A percentile compares a stretch with the other conserved stretches of the same genome.
phyloP scores from a whole-genome alignment of 306 rosid species.

The Purshia tridentata region DNA sequence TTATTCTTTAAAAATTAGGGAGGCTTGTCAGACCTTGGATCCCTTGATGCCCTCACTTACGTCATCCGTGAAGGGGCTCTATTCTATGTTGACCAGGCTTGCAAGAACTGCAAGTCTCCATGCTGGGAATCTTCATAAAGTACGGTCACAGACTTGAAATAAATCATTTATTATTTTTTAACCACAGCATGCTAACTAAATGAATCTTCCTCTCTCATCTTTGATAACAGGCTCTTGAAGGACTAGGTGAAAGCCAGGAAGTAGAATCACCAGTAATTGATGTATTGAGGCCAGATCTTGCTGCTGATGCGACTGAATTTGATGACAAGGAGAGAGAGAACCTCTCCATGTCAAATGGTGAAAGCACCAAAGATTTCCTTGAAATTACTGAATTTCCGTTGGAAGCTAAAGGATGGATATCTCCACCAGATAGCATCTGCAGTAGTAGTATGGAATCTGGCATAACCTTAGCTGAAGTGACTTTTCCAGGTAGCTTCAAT shows the following conservation, averaged over 20 bases:
- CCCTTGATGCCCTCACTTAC: constrained; percentile 79
- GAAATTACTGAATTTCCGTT: constrained; percentile 52
- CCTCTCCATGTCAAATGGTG: constrained; percentile 52
- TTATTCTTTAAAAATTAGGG: constrained; percentile 71
- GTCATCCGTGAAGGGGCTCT: constrained; percentile 76
- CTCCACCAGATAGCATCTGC: constrained; percentile 87
- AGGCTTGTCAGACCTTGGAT: constrained; percentile 67
- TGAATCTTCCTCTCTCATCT: constrained; percentile 20
- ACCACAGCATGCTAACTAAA: constrained; percentile 14
- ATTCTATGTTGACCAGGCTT: constrained; percentile 78
- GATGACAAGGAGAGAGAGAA: constrained; percentile 65
- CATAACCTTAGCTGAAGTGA: constrained; percentile 44
- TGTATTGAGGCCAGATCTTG: constrained; percentile 60
- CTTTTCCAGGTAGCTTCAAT: constrained; percentile 65
- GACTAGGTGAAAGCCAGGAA: constrained; percentile 92
- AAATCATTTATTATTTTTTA: constrained; percentile 23
- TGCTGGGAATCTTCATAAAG: constrained; percentile 97
- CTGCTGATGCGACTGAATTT: constrained; percentile 56
- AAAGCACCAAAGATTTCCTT: constrained; percentile 47
- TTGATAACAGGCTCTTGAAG: constrained; percentile 91
- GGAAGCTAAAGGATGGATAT: constrained; percentile 85
- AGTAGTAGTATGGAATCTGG: constrained; percentile 69
- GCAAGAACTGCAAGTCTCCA: constrained; percentile 91
- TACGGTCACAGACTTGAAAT: constrained; percentile 34
- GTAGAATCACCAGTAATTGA: constrained; percentile 65